phyloP scores from a whole-genome alignment of 2,329 filamentous ascomycete genomes.

The Colletotrichum tabaci region DNA sequence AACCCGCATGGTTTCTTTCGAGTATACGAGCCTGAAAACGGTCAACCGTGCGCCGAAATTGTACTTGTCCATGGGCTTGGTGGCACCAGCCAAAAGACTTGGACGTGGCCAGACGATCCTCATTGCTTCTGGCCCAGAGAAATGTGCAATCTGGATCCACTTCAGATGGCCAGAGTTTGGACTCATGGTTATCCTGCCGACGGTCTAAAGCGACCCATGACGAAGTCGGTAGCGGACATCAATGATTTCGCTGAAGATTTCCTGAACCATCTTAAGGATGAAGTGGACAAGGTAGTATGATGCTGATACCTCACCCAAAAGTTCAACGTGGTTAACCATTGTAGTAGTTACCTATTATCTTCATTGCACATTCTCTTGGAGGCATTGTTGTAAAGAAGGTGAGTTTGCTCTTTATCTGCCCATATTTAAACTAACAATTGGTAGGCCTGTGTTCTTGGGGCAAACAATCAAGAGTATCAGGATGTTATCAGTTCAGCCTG shows the following conservation, averaged over 20 bases:
- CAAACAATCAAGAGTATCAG: neutral
- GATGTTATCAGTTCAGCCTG: neutral
- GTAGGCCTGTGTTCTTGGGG: neutral
- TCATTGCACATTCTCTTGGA: neutral
- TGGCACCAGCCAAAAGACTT: neutral
- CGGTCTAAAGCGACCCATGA: neutral
- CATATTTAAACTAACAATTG: neutral
- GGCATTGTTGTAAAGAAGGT: neutral
- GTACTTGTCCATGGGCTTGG: neutral
- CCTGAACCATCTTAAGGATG: neutral
- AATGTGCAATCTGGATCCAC: neutral
- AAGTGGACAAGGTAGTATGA: neutral
- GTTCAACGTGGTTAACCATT: neutral
- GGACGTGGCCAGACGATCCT: neutral
- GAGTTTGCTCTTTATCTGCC: neutral
- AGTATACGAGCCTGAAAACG: neutral
- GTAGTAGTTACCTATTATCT: neutral
- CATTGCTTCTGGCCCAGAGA: neutral
- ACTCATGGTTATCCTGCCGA: neutral
- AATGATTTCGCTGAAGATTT: neutral
- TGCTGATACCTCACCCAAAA: too few relatives aligned
- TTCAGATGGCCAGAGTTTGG: neutral
- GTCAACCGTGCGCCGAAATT: neutral
- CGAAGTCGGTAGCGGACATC: neutral
- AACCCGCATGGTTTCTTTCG: too few relatives aligned